phyloP scores from a whole-genome alignment of 495 filamentous ascomycete genomes.

The Hypoxylon fuscum region DNA sequence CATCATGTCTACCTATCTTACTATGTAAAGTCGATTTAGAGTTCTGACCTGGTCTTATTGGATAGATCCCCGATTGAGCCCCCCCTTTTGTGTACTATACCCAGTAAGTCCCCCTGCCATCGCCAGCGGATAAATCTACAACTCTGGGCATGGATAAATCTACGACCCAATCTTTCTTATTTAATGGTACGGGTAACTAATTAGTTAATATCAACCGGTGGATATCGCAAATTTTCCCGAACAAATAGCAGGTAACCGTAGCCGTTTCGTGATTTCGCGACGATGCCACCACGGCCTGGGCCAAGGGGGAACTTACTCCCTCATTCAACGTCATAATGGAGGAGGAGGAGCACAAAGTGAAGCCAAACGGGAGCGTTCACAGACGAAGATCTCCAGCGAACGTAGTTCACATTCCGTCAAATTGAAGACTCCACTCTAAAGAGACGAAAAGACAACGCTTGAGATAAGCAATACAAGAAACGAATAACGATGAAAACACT shows the following conservation, averaged over 20 bases:
- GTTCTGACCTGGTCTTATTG: constrained; percentile 28
- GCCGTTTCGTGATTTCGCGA: constrained; percentile 4
- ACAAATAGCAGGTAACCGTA: constrained; percentile 14
- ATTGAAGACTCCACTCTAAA: background rate
- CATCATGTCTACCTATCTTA: too few relatives aligned
- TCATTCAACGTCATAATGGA: background rate
- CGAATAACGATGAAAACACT: constrained; percentile 1
- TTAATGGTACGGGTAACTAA: constrained; percentile 6
- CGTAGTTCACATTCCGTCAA: background rate
- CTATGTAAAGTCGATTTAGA: constrained; percentile 30
- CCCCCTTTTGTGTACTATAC: background rate
- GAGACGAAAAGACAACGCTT: background rate
- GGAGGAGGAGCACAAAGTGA: background rate
- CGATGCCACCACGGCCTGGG: constrained; percentile 12
- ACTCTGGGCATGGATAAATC: constrained; percentile 26
- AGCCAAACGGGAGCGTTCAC: background rate
- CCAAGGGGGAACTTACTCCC: background rate
- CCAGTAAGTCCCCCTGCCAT: too few relatives aligned
- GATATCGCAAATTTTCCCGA: constrained; percentile 11
- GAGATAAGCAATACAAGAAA: background rate
- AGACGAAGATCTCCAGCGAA: background rate
- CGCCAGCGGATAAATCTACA: constrained; percentile 15
- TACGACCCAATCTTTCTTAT: constrained; percentile 8
- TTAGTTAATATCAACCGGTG: constrained; percentile 19
- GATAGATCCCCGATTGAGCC: constrained; percentile 20